These are phyloP conservation scores for Nyssa sinensis DNA, from an alignment of 148 eudicot species.

Conservation along the genomic window DNA sequence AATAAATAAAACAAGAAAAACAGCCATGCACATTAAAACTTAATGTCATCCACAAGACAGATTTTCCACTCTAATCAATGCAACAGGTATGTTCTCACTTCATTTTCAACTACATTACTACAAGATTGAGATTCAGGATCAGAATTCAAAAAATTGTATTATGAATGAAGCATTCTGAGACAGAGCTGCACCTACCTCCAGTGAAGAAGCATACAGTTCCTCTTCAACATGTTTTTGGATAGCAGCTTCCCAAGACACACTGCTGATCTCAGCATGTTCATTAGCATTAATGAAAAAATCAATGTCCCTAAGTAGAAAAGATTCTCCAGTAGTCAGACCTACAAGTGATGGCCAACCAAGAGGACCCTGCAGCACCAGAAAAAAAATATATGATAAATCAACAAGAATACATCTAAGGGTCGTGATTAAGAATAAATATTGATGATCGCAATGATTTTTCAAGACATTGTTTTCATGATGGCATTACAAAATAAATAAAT, in stretches of 20 bases:
- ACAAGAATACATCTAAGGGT: no score
- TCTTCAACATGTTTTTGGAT: conserved; percentile 87
- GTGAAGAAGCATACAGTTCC: conserved; percentile 76
- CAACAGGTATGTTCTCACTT: no score
- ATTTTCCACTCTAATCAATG: no score
- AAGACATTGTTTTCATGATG: not conserved
- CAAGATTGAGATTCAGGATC: no score
- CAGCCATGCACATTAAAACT: no score
- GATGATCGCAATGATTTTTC: not conserved
- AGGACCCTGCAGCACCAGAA: conserved; percentile 63
- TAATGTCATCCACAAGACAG: no score
- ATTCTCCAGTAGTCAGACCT: conserved; percentile 62
- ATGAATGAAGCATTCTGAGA: not conserved
- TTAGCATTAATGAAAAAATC: conserved; percentile 47
- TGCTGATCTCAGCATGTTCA: conserved; percentile 67
- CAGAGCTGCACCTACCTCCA: conserved; percentile 45
- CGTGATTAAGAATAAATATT: no score
- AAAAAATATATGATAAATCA: conserved; percentile 8
- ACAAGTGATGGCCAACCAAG: conserved; percentile 83
- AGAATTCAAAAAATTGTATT: not conserved
- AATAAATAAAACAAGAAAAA: no score
- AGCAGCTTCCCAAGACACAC: conserved; percentile 93
- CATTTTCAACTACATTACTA: no score
- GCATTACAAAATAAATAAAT: no score
- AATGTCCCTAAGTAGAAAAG: conserved; percentile 51